phyloP scores from a whole-genome alignment of 305 asterid genomes.

The Fraxinus velutina region DNA sequence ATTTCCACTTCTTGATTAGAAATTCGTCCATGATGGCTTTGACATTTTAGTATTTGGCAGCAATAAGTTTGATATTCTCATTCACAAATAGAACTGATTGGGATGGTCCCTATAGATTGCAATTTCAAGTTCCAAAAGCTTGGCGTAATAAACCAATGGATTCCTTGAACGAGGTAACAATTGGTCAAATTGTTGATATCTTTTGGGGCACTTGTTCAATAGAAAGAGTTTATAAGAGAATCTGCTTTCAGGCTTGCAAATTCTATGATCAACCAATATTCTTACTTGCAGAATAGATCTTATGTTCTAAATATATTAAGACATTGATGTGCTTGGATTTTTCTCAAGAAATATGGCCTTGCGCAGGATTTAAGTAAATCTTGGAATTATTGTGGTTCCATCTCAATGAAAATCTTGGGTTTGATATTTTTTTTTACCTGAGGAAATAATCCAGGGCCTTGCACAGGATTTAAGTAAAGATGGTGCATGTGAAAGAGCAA shows the following conservation, averaged over 20 bases:
- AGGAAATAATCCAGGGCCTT: conserved; percentile 33
- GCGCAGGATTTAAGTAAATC: too few relatives aligned
- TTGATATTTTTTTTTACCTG: neutral
- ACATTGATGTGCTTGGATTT: too few relatives aligned
- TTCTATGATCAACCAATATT: too few relatives aligned
- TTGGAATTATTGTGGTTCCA: too few relatives aligned
- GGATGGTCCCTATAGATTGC: conserved; percentile 81
- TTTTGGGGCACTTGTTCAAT: too few relatives aligned
- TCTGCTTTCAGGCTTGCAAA: conserved; percentile 23
- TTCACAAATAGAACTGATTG: conserved; percentile 74
- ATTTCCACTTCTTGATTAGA: neutral
- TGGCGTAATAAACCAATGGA: conserved; percentile 60
- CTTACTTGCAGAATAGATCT: too few relatives aligned
- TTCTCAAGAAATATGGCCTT: too few relatives aligned
- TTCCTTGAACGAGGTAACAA: conserved; percentile 56
- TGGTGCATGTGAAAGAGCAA: conserved; percentile 78
- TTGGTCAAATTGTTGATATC: too few relatives aligned
- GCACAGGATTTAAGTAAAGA: conserved; percentile 68
- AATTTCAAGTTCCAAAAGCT: conserved; percentile 68
- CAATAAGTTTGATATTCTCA: conserved; percentile 63
- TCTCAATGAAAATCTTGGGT: too few relatives aligned
- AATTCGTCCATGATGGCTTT: neutral
- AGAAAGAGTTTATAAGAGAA: too few relatives aligned
- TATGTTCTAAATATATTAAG: too few relatives aligned
- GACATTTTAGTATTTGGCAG: conserved; percentile 35